Evolutionary conservation across 1,139 yeast species (phyloP).

Genomic region (Trichomonascaceae sp.): DNA sequence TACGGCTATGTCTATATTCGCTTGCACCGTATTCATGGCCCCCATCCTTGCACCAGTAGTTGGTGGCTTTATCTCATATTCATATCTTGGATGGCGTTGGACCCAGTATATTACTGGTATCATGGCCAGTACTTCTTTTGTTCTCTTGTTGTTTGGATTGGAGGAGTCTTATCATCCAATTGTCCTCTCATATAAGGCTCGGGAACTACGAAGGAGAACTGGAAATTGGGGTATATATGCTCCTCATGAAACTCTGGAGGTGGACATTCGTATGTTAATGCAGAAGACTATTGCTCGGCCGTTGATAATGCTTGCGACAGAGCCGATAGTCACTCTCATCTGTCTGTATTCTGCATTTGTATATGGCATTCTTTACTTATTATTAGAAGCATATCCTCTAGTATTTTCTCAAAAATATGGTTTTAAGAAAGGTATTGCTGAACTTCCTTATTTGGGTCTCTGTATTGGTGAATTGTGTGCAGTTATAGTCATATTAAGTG

Average conservation of each 20-base stretch:
- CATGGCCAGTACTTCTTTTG: slow-evolving; percentile 37
- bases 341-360: slow-evolving; percentile 76
- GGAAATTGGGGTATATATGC: slow-evolving; percentile 78
- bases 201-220: slow-evolving; percentile 41
- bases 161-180: slow-evolving; percentile 45
- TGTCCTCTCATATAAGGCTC: slow-evolving; percentile 42
- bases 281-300: slow-evolving; percentile 72
- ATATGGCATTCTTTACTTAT: slow-evolving; percentile 73
- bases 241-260: slow-evolving; percentile 67
- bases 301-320: slow-evolving; percentile 56
- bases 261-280: slow-evolving; percentile 56
- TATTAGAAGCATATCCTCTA: slow-evolving; percentile 73
- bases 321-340: slow-evolving; percentile 65
- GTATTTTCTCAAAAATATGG: slow-evolving; percentile 52
- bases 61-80: slow-evolving; percentile 33
- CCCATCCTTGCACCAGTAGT: slow-evolving; percentile 64
- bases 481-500: slow-evolving; percentile 33
- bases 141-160: slow-evolving; percentile 33
- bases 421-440: slow-evolving; percentile 56
- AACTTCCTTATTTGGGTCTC: slow-evolving; percentile 36
- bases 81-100: slow-evolving; percentile 54
- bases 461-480: slow-evolving; percentile 46
- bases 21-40: slow-evolving; percentile 63
- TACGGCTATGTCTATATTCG: slow-evolving; percentile 57
- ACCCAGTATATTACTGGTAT: slow-evolving; percentile 50